Conservation (phyloP, 2,329 filamentous ascomycete species). For the Neopestalotiopsis sp. region DNA sequence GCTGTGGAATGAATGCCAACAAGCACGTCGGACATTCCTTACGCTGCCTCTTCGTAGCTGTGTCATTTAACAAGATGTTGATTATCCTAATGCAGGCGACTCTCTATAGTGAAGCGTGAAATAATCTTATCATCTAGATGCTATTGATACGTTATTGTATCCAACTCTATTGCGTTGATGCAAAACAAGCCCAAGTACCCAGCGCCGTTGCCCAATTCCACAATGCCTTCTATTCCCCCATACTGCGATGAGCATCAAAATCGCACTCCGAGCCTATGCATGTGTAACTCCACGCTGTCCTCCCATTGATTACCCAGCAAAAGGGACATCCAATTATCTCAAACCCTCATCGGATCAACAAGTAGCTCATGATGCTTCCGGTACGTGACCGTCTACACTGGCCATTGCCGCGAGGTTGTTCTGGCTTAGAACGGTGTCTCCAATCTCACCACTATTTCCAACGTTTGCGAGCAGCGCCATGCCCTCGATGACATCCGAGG, state of each 20-base stretch:
- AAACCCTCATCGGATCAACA: neutral
- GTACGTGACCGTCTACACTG: slow-evolving; percentile 57
- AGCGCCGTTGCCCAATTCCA: neutral
- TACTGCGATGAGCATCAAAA: neutral
- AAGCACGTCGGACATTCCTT: too few relatives aligned
- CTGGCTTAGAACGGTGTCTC: slow-evolving; percentile 49
- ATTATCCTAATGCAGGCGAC: neutral
- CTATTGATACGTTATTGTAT: neutral
- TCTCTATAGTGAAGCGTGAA: neutral
- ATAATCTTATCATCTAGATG: neutral
- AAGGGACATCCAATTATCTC: neutral
- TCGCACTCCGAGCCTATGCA: neutral
- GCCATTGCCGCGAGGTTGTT: slow-evolving; percentile 62
- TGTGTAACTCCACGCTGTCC: slow-evolving; percentile 9
- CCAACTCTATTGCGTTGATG: slow-evolving; percentile 1
- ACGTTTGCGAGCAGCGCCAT: slow-evolving; percentile 60
- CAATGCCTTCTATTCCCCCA: slow-evolving; percentile 4
- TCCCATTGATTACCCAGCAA: neutral
- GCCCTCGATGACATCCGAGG: slow-evolving; percentile 81
- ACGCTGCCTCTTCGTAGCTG: neutral
- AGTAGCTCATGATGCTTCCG: slow-evolving; percentile 31
- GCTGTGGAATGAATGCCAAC: too few relatives aligned
- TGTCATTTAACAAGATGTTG: neutral
- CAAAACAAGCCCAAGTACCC: neutral
- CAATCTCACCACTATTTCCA: slow-evolving; percentile 39